Base-by-base conservation (phyloP, 2,329 filamentous ascomycete genomes). In the Sphaerulina populicola region DNA sequence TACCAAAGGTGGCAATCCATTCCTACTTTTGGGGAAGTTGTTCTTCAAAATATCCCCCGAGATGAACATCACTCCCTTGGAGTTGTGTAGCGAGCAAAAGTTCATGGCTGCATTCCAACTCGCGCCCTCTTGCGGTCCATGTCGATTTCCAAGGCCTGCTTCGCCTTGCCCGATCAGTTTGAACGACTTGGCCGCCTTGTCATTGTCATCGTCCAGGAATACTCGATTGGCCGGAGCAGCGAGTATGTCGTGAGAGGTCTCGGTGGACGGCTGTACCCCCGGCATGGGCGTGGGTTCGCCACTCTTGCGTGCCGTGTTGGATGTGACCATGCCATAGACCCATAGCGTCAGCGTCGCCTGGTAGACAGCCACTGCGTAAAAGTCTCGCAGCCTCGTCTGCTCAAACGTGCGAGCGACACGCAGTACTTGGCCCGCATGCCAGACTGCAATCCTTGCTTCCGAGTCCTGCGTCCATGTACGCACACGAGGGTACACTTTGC, bases 261-360 rank as follows among this genome's bases (percentile, higher is more conserved):
- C 35, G 40, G 18, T n/a, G 27, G 23, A 29, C n/a, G 23, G 7
- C 33, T 42, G 21, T 18, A 18, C 18, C 6, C 33, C 30, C 33
- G 30, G 33, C 6, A 33, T 18, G 1, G 57, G 57, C 18, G 53
- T 58, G 11, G 56, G 47, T 4, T 54, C 43, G 6, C 58, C 60
- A 45, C 57, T 59, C 27, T 54, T 56, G 7, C 57, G 76, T 72
- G 3, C 80, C 65, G 9, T 66, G 57, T 31, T 62, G 3, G 68
- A 68, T n/a, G 70, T 69, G 18, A 63, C 62, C 29, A 58, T 62
- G 0, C 81, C 80, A 58, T 82, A 85, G 0, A 77, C 77, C 84
- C 84, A 88, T 8, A 87, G 66, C 1, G 79, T 77, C 2, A 88
- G 70, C 4, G 77, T 74, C 2, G 80, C 81, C 59, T 86, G 82